Conservation (phyloP, 805 yeast genomes). For the Kluyveromyces lactis region DNA sequence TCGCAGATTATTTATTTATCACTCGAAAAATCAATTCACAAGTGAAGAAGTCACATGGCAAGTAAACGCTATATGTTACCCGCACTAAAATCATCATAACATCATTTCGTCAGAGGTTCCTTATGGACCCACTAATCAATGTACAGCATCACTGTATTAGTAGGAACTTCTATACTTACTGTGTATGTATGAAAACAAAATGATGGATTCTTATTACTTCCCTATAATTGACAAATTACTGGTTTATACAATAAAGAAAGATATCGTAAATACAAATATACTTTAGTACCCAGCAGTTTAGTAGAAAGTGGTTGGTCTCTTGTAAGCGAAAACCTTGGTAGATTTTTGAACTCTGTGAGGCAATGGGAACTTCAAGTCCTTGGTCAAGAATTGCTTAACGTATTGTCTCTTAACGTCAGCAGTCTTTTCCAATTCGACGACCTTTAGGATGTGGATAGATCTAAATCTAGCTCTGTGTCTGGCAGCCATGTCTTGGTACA, state of each 20-base stretch:
- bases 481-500: slow-evolving; percentile 99
- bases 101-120: no score
- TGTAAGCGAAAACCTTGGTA: slow-evolving; percentile 77
- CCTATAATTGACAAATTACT: slow-evolving; percentile 4
- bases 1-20: no score
- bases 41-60: no score
- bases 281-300: slow-evolving; percentile 34
- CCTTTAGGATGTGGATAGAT: slow-evolving; percentile 98
- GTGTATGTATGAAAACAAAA: neutral
- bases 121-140: no score
- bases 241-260: slow-evolving; percentile 5
- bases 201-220: slow-evolving; percentile 4
- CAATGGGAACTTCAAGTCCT: slow-evolving; percentile 98
- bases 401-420: slow-evolving; percentile 99
- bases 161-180: no score
- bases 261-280: slow-evolving; percentile 3
- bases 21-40: no score
- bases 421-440: slow-evolving; percentile 95
- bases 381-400: slow-evolving; percentile 92
- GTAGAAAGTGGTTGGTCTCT: slow-evolving; percentile 97
- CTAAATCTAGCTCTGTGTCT: slow-evolving; percentile 99
- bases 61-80: no score
- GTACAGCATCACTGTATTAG: no score
- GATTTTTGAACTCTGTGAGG: slow-evolving; percentile 98
- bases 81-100: no score